Evolutionary conservation across 306 rosid species (phyloP), one percentile per base, ranked within the genome.

Genomic region (Castanospermum australe): DNA sequence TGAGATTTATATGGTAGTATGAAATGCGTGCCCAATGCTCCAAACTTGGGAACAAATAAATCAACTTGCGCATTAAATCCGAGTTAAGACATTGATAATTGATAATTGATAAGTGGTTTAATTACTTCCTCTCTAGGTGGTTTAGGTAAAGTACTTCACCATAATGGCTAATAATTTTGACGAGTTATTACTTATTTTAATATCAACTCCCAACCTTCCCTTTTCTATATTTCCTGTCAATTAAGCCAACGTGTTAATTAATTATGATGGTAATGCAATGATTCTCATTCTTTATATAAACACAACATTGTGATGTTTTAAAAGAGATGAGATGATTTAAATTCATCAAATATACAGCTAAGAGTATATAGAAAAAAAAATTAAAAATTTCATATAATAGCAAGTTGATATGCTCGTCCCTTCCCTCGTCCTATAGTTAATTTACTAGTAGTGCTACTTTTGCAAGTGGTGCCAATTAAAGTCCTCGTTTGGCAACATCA

Each of bases 1-100:
- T 21, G 36, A 61, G 42, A 30, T 42, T 14, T 48, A 39, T 15
- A 52, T 28, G 63, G 74, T 6, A 70, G n/a, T 56, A 75, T 51
- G 41, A 48, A 63, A 81, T 81, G 77, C 77, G 71, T 59, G 67
- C 30, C 59, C 33, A 76, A 30, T 61, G 78, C 74, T 42, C 44
- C 82, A 69, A 82, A 61, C 20, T 17, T 30, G 67, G 74, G 69
- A 28, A 30, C 78, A 76, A 70, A 62, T 25, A 59, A 82, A 82
- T 68, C 78, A 82, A 76, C 33, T 38, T 61, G 78, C 64, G 33
- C 67, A 82, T 60, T 82, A 25, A 75, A 69, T 75, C 18, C 56
- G 47, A 24, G 5, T 68, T 68, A 68, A 30, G 63, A 75, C 14
- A 67, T 75, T 76, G 8, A 82, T 5, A 38, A 38, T 28, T n/a